A percentile compares a stretch with the other conserved stretches of the same genome.
Conservation (phyloP, 1,284 basidiomycete species). For the Chalciporus sp. region DNA sequence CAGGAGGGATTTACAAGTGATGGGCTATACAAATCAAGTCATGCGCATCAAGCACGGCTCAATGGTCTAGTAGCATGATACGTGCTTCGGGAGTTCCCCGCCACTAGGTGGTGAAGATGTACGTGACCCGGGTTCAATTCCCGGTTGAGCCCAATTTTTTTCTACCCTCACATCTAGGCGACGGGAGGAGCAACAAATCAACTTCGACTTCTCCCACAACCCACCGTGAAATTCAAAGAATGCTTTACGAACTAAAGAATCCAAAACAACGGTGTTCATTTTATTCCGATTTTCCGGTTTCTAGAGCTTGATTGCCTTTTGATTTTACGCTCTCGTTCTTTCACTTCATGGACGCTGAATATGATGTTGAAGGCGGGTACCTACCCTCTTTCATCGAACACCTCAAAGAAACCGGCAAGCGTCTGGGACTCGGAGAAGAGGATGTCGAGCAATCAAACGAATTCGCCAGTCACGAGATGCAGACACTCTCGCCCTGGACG, state of each 20-base stretch:
- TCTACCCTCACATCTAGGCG: background rate
- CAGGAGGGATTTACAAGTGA: too few relatives aligned
- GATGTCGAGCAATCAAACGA: background rate
- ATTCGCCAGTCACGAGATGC: background rate
- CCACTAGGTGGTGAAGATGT: conserved; percentile 29
- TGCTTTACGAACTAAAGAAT: conserved; percentile 10
- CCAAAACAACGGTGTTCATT: background rate
- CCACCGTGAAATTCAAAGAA: conserved; percentile 12
- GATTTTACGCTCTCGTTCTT: background rate
- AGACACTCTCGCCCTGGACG: conserved; percentile 51
- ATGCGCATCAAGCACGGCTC: conserved; percentile 26
- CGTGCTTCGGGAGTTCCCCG: conserved; percentile 38
- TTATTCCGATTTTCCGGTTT: background rate
- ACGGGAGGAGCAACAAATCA: too few relatives aligned
- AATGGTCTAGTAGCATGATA: conserved; percentile 49
- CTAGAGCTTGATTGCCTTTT: background rate
- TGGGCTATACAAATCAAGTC: background rate
- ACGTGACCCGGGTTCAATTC: conserved; percentile 52
- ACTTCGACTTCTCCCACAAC: background rate
- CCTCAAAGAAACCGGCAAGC: conserved; percentile 25
- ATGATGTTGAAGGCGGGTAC: conserved; percentile 25
- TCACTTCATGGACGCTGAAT: conserved; percentile 16
- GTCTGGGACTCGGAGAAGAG: conserved; percentile 18
- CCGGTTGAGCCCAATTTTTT: conserved; percentile 42
- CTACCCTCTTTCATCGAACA: conserved; percentile 30